phyloP scores from a whole-genome alignment of 495 filamentous ascomycete genomes.

The Oleoguttula mirabilis region DNA sequence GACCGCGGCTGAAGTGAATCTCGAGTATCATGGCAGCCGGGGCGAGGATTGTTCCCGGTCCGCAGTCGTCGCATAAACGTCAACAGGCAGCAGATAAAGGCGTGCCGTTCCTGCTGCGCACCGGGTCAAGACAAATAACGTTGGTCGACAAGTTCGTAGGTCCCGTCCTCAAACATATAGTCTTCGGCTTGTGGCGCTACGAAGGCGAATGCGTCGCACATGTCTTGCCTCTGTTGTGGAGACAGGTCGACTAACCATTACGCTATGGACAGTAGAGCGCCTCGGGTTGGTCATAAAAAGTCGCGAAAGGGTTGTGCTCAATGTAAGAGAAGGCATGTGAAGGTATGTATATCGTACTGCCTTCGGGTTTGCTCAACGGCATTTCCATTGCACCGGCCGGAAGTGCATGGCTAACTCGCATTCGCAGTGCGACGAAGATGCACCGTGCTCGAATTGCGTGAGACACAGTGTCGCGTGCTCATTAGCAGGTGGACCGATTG shows the following conservation, averaged over 20 bases:
- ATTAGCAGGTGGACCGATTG: slow-evolving; percentile 14
- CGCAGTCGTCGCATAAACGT: neutral
- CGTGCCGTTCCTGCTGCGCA: neutral
- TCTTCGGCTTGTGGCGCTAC: neutral
- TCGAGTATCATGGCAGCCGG: neutral
- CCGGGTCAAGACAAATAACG: neutral
- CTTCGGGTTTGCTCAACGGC: no score
- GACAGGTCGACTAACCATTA: neutral
- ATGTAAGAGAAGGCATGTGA: slow-evolving; percentile 19
- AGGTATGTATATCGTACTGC: no score
- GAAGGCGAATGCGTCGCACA: slow-evolving; percentile 1
- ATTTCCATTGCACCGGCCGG: no score
- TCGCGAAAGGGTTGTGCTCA: slow-evolving; percentile 18
- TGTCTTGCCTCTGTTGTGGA: neutral
- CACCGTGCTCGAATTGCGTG: slow-evolving; percentile 17
- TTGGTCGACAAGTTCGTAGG: slow-evolving; percentile 11
- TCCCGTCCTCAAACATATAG: neutral
- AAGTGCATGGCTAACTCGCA: neutral
- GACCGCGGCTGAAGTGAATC: no score
- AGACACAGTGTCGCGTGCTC: slow-evolving; percentile 18
- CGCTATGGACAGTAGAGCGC: slow-evolving; percentile 17
- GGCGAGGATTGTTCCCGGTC: neutral
- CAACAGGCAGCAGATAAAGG: neutral
- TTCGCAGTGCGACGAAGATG: slow-evolving; percentile 18
- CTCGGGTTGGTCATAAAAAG: slow-evolving; percentile 20